These are phyloP conservation scores for Ailanthus altissimus DNA, from an alignment of 345 rosid genomes.

Conservation along the genomic window DNA sequence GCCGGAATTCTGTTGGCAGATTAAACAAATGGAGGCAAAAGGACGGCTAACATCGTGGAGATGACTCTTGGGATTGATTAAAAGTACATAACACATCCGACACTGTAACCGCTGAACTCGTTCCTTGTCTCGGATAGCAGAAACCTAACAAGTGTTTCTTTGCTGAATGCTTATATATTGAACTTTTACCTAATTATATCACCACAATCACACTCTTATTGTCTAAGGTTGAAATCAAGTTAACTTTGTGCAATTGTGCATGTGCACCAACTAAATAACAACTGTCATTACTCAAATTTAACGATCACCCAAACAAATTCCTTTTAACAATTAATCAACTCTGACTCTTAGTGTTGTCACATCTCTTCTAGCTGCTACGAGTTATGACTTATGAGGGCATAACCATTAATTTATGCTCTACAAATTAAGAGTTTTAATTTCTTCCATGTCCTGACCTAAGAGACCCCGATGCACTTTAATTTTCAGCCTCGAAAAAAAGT, in stretches of 20 bases:
- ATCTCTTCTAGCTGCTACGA: background rate
- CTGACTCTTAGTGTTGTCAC: background rate
- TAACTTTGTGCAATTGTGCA: no score
- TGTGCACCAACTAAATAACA: background rate
- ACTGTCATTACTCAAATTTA: background rate
- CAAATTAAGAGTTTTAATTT: background rate
- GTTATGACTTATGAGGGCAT: background rate
- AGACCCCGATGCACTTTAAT: background rate
- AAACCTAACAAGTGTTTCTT: slow-evolving; percentile 32
- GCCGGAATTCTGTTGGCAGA: slow-evolving; percentile 19
- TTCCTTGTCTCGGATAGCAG: slow-evolving; percentile 40
- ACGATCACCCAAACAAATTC: background rate
- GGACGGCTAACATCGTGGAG: slow-evolving; percentile 59
- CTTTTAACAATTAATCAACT: background rate
- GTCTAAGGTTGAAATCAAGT: background rate
- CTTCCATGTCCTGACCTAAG: background rate
- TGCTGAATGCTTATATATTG: background rate
- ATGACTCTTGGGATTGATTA: slow-evolving; percentile 28
- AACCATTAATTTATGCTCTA: background rate
- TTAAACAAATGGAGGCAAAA: slow-evolving; percentile 18
- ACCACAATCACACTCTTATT: background rate
- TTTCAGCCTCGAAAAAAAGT: background rate
- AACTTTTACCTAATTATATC: no score
- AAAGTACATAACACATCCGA: slow-evolving; percentile 25
- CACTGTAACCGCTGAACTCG: slow-evolving; percentile 45